A percentile compares a stretch with the other conserved stretches of the same genome.
Conservation (phyloP, 768 basidiomycete genomes). For the Hebeloma cylindrosporum region DNA sequence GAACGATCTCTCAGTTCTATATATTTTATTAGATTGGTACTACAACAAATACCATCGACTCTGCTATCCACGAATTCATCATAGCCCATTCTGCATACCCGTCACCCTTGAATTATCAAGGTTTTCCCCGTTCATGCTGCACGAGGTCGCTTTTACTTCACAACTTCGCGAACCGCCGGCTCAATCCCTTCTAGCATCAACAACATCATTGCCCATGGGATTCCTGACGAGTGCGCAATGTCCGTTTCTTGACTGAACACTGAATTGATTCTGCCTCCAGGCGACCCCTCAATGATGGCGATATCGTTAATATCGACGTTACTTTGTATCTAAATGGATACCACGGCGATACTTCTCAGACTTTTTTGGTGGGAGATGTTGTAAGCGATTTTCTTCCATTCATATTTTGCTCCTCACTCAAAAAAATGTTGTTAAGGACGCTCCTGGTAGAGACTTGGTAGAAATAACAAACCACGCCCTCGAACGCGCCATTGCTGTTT, state of each 20-base stretch:
- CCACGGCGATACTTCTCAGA: constrained; percentile 88
- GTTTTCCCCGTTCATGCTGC: constrained; percentile 77
- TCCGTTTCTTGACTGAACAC: not conserved
- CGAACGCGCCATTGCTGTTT: constrained; percentile 66
- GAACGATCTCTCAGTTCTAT: no score
- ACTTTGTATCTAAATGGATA: constrained; percentile 82
- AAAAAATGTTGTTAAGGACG: constrained; percentile 50
- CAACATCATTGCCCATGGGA: constrained; percentile 84
- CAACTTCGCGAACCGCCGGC: constrained; percentile 27
- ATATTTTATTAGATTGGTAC: constrained; percentile 51
- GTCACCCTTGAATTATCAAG: constrained; percentile 76
- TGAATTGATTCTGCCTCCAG: constrained; percentile 36
- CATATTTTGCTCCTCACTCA: not conserved
- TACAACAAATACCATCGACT: constrained; percentile 78
- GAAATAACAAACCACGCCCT: constrained; percentile 62
- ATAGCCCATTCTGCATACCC: constrained; percentile 75
- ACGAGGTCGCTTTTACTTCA: constrained; percentile 45
- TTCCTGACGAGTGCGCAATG: constrained; percentile 76
- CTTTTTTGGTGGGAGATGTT: constrained; percentile 79
- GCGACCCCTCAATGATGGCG: constrained; percentile 76
- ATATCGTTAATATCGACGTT: constrained; percentile 87
- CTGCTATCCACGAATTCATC: constrained; percentile 70
- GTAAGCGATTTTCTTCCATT: constrained; percentile 36
- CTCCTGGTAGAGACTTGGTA: constrained; percentile 65
- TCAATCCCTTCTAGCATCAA: constrained; percentile 69